Base-by-base conservation (phyloP, 2,329 filamentous ascomycete species). In the Aureobasidium leucospermi region DNA sequence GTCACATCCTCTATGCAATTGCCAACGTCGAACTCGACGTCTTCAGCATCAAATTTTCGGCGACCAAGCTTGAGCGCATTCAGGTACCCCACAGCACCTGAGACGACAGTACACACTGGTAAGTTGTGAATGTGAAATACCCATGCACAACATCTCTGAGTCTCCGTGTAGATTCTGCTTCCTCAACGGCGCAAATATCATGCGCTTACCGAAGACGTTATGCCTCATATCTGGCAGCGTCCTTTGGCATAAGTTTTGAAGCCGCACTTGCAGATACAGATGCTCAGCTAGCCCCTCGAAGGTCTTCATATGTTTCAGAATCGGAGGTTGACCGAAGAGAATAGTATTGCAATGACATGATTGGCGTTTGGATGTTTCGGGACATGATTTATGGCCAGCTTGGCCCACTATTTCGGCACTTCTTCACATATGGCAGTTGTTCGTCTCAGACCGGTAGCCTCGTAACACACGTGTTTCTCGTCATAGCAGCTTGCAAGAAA, bases 221-320 rank as follows among this genome's bases (percentile, higher is more conserved):
- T 36, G 55, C 55, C 23, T 31, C 42, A 9, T 58, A 58, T 23
- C n/a, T 58, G 16, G 55, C 55, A 4, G 55, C 55, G 15, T 47
- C 41, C 4, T 58, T 58, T 28, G 55, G 55, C 31, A 47, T 58
- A 16, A 58, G 55, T 38, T 48, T 58, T 28, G 55, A 58, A 34
- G 55, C 55, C 6, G 55, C 55, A 23, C 43, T 58, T 39, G 55
- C 55, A 16, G 55, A 58, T 6, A 48, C 55, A 48, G 55, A 58
- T 23, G 38, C 34, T 4, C 55, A 58, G 23, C 28, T 58, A 9
- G 55, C 55, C 13, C 55, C 55, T 32, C 55, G 55, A 16, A 38
- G 42, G 28, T 19, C 42, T 19, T 58, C 55, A 19, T 39, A 47
- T 23, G 55, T 58, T 10, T 47, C 55, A 9, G 55, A 58, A 23